Base-by-base conservation (phyloP, 192 early-diverging fungal genomes). In the Lunasporangiospora selenospora region DNA sequence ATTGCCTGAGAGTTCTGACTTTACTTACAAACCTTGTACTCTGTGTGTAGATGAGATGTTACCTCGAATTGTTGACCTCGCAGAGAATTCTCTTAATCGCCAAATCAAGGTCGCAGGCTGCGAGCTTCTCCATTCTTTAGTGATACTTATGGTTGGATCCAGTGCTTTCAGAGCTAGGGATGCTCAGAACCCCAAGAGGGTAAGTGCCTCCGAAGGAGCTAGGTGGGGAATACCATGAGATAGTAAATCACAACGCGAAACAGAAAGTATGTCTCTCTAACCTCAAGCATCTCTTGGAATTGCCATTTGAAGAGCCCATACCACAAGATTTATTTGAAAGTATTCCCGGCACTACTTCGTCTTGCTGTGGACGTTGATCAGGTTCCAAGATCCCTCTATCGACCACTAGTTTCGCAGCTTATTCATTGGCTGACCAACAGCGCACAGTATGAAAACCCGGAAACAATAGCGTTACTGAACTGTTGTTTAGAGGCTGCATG, bases 361-460 rank as follows among this genome's bases (percentile, higher is more conserved):
- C 67, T 93, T 3, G 84, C 89, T 18, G 79, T 91, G 38, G 91
- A 93, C 58, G 56, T 86, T 1, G 92, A 93, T 51, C 80, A 80
- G 34, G 85, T 93, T 2, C 79, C 87, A n/a, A 71, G 88, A 53
- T 87, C 85, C 5, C 65, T 93, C 27, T 92, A 86, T 55, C 77
- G 83, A 3, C 78, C 88, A 19, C 61, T 92, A 45, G 73, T 85
- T 4, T 58, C 80, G 4, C 90, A 92, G 53, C 50, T 92, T 21
- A 90, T 93, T 11, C 92, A 93, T 47, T 93, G 92, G 92, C 67
- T 92, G 38, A 92, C 92, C 4, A 89, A 88, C 40, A 90, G 87
- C 64, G 77, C 85, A 2, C 82, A 85, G 56, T 87, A 85, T 51
- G 91, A 93, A 55, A 91, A 89, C 39, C 85, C 89, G 32, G 92